phyloP scores from a whole-genome alignment of 106 monocot species.

The Dioscorea zingiberensis region DNA sequence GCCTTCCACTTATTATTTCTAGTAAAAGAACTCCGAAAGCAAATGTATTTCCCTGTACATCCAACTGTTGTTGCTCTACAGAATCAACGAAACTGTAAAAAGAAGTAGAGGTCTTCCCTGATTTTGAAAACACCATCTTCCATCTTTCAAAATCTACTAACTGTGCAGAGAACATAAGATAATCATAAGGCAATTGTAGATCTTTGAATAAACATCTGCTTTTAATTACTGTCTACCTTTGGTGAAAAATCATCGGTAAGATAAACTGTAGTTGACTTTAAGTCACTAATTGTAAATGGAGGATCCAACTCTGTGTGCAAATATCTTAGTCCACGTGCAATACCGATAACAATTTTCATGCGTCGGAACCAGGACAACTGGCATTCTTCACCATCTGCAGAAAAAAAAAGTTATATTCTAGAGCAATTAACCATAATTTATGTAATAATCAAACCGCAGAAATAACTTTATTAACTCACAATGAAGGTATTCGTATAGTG shows the following conservation, averaged over 20 bases:
- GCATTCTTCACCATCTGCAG: conserved; percentile 62
- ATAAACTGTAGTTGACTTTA: conserved; percentile 74
- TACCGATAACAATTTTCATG: conserved; percentile 74
- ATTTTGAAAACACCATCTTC: conserved; percentile 58
- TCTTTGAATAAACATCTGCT: too few relatives aligned
- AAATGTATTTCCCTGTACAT: conserved; percentile 63
- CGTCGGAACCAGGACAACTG: conserved; percentile 91
- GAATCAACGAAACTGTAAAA: conserved; percentile 35
- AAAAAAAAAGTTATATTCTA: conserved; percentile 1
- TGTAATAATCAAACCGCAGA: not conserved
- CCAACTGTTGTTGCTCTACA: conserved; percentile 37
- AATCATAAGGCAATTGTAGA: too few relatives aligned
- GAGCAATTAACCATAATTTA: not conserved
- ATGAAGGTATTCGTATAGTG: conserved; percentile 85
- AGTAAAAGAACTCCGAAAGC: conserved; percentile 80
- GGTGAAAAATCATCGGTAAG: conserved; percentile 98
- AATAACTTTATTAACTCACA: conserved; percentile 38
- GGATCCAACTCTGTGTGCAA: conserved; percentile 79
- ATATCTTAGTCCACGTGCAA: conserved; percentile 75
- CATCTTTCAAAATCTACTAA: conserved; percentile 96
- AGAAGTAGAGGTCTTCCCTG: conserved; percentile 19
- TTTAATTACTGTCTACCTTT: conserved; percentile 42
- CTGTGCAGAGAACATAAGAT: conserved; percentile 27
- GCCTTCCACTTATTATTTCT: conserved; percentile 81
- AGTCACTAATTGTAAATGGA: conserved; percentile 66